Percentiles rank a stretch among this genome's conserved stretches.
Evolutionary conservation across 2,329 filamentous ascomycete species (phyloP).

Genomic region (Trichophyton mentagrophytes): DNA sequence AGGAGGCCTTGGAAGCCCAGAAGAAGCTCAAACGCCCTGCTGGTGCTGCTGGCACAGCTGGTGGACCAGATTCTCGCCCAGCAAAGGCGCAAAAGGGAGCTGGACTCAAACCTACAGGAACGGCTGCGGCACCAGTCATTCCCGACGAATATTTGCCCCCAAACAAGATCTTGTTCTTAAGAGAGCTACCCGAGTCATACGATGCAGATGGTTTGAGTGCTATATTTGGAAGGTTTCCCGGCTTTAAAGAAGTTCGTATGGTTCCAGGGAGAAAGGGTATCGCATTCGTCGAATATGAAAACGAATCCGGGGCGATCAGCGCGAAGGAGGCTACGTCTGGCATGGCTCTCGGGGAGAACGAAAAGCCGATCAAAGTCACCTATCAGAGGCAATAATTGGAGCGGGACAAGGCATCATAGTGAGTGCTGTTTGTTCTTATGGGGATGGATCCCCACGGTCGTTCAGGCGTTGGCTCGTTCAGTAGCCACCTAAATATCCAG

Average conservation of each 20-base stretch:
- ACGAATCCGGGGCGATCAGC: constrained; percentile 73
- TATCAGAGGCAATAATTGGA: constrained; percentile 70
- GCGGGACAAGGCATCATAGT: not conserved
- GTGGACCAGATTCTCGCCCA: constrained; percentile 38
- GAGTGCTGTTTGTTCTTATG: not conserved
- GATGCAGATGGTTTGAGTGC: constrained; percentile 65
- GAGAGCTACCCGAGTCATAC: constrained; percentile 80
- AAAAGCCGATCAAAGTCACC: constrained; percentile 79
- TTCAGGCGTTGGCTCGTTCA: constrained; percentile 10
- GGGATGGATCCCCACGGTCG: constrained; percentile 6
- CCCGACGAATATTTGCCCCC: constrained; percentile 97
- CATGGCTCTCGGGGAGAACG: constrained; percentile 61
- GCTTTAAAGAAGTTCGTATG: constrained; percentile 82
- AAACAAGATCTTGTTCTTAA: constrained; percentile 91
- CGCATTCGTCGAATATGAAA: constrained; percentile 93
- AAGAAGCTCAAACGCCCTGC: constrained; percentile 58
- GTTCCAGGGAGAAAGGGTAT: constrained; percentile 80
- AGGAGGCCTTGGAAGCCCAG: constrained; percentile 65
- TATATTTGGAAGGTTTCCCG: constrained; percentile 81
- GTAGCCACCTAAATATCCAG: not conserved
- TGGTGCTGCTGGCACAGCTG: constrained; percentile 34
- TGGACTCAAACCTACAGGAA: constrained; percentile 64
- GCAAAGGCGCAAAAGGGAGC: constrained; percentile 57
- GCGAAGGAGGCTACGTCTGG: constrained; percentile 89
- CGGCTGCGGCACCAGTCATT: constrained; percentile 56